These are phyloP conservation scores for Ogataea philodendri DNA, from an alignment of 805 yeast genomes.

Conservation along the genomic window DNA sequence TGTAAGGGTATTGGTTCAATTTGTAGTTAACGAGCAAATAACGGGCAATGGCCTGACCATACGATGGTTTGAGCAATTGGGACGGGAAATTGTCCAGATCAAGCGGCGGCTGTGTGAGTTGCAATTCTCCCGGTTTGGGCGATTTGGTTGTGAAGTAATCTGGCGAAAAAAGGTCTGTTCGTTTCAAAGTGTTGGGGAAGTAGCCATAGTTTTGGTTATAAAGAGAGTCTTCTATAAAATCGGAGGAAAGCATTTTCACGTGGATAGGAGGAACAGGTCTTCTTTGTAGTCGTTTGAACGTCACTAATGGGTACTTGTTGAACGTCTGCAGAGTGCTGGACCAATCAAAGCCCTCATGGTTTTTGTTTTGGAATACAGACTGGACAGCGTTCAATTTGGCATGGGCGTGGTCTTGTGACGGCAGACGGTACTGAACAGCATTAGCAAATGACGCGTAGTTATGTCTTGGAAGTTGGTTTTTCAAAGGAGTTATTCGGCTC, in stretches of 20 bases:
- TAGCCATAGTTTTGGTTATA: slow-evolving; percentile 84
- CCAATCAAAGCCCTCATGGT: slow-evolving; percentile 35
- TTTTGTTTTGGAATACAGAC: slow-evolving; percentile 34
- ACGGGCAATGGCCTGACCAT: slow-evolving; percentile 84
- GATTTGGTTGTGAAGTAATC: too few relatives aligned
- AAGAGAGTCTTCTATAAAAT: slow-evolving; percentile 80
- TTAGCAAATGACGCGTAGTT: slow-evolving; percentile 36
- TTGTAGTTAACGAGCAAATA: slow-evolving; percentile 72
- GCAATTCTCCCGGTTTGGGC: slow-evolving; percentile 22
- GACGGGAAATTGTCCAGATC: slow-evolving; percentile 92
- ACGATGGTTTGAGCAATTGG: slow-evolving; percentile 77
- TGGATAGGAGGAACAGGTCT: slow-evolving; percentile 51
- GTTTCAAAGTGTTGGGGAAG: too few relatives aligned
- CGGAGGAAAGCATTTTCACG: slow-evolving; percentile 70
- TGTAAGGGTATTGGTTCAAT: slow-evolving; percentile 63
- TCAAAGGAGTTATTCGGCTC: slow-evolving; percentile 8
- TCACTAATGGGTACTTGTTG: slow-evolving; percentile 43
- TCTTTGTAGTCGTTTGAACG: slow-evolving; percentile 35
- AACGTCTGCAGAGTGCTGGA: slow-evolving; percentile 37
- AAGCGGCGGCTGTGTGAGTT: slow-evolving; percentile 39
- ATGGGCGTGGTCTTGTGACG: slow-evolving; percentile 24
- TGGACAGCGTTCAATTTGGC: slow-evolving; percentile 26
- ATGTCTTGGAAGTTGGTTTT: slow-evolving; percentile 22
- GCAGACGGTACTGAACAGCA: slow-evolving; percentile 31
- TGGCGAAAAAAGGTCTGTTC: slow-evolving; percentile 77